Conservation (phyloP, 495 filamentous ascomycete species). For the Aspergillus olivimuriae region DNA sequence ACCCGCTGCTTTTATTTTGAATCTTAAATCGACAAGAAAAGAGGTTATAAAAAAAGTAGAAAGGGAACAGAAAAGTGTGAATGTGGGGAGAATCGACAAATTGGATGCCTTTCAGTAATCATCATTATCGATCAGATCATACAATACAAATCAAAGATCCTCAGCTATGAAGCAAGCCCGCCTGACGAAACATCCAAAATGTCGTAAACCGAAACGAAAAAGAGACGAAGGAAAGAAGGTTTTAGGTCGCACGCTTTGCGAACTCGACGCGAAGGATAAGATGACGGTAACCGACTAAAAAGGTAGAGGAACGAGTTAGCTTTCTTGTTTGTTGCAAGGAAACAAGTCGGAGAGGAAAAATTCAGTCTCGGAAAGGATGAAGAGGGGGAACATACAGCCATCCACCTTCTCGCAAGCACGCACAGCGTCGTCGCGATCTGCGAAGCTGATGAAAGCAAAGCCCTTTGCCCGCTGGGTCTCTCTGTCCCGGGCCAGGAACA, state of each 20-base stretch:
- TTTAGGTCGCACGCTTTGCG: slow-evolving; percentile 69
- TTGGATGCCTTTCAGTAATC: slow-evolving; percentile 33
- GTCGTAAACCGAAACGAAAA: slow-evolving; percentile 19
- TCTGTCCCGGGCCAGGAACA: slow-evolving; percentile 95
- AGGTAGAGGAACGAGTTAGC: slow-evolving; percentile 15
- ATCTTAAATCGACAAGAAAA: too few relatives aligned
- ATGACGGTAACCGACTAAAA: slow-evolving; percentile 73
- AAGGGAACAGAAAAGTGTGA: slow-evolving; percentile 30
- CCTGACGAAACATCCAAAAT: slow-evolving; percentile 29
- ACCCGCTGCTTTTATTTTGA: slow-evolving; percentile 33
- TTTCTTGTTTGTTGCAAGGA: not conserved
- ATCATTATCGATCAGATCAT: slow-evolving; percentile 42
- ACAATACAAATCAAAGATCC: slow-evolving; percentile 37
- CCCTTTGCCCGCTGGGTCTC: slow-evolving; percentile 94
- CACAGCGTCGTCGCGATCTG: slow-evolving; percentile 79
- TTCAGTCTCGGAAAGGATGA: too few relatives aligned
- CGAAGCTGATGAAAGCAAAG: slow-evolving; percentile 96
- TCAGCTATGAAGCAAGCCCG: slow-evolving; percentile 26
- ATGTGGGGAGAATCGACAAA: slow-evolving; percentile 26
- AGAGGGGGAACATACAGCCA: slow-evolving; percentile 58
- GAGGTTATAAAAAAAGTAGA: slow-evolving; percentile 19
- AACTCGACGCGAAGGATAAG: slow-evolving; percentile 88
- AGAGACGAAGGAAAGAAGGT: slow-evolving; percentile 17
- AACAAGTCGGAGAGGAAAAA: not conserved
- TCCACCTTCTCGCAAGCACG: slow-evolving; percentile 97